Evolutionary conservation across 2,329 filamentous ascomycete species (phyloP).

Genomic region (Ceratocystis cubensis): DNA sequence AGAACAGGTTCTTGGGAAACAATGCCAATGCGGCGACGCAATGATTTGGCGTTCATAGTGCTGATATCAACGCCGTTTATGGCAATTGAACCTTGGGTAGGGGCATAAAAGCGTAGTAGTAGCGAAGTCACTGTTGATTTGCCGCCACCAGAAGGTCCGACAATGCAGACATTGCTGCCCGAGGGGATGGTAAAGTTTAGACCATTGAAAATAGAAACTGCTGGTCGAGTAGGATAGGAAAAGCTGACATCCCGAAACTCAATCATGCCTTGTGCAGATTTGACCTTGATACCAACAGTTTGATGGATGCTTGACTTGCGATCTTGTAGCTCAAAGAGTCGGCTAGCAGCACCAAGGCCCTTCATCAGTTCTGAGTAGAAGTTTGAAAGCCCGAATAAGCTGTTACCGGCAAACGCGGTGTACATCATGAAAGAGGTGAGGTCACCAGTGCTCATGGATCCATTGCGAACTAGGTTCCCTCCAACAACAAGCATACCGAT

Average conservation of each 20-base stretch:
- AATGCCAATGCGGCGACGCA: conserved; percentile 84
- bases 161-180: conserved; percentile 89
- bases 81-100: conserved; percentile 60
- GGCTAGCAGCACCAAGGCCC: conserved; percentile 89
- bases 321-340: conserved; percentile 91
- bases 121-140: conserved; percentile 94
- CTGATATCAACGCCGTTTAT: conserved; percentile 78
- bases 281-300: conserved; percentile 67
- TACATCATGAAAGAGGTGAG: conserved; percentile 98
- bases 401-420: conserved; percentile 72
- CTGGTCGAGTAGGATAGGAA: conserved; percentile 84
- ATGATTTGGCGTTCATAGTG: conserved; percentile 81
- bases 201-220: conserved; percentile 79
- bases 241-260: conserved; percentile 77
- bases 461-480: conserved; percentile 76
- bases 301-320: conserved; percentile 74
- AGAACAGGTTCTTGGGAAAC: conserved; percentile 93
- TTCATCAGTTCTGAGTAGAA: conserved; percentile 99
- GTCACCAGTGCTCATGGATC: conserved; percentile 79
- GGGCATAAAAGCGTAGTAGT: conserved; percentile 80
- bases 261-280: conserved; percentile 77
- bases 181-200: conserved; percentile 84
- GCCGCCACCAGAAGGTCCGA: conserved; percentile 88
- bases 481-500: conserved; percentile 81
- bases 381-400: conserved; percentile 82